Evolutionary conservation across 1,139 yeast species (phyloP).

Genomic region (Lodderomyces elongisporus): DNA sequence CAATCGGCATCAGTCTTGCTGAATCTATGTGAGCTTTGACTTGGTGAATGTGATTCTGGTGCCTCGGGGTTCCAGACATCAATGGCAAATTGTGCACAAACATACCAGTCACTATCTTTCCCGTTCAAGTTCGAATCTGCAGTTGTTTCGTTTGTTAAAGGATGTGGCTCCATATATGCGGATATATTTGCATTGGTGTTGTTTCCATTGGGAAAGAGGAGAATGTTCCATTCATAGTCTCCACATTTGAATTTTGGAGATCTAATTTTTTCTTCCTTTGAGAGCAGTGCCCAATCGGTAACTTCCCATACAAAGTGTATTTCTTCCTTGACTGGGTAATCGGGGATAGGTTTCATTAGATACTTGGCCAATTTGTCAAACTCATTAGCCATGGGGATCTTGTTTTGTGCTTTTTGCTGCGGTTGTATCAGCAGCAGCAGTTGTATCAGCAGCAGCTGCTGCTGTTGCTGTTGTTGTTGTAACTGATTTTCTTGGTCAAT

Average conservation of each 20-base stretch:
- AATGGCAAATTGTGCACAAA: conserved; percentile 87
- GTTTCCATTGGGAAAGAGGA: conserved; percentile 76
- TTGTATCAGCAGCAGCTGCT: not conserved
- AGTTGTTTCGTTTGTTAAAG: conserved; percentile 27
- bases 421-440: conserved; percentile 1
- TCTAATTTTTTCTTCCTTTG: conserved; percentile 49
- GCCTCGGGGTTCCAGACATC: conserved; percentile 79
- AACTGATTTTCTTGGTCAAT: not conserved
- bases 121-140: too few relatives aligned
- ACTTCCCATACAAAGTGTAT: conserved; percentile 70
- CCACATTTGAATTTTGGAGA: conserved; percentile 58
- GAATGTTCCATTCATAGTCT: conserved; percentile 65
- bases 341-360: conserved; percentile 40
- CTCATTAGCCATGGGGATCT: conserved; percentile 27
- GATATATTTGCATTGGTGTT: conserved; percentile 47
- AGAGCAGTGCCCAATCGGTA: conserved; percentile 48
- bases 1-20: conserved; percentile 77
- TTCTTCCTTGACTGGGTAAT: conserved; percentile 38
- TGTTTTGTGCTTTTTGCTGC: conserved; percentile 2
- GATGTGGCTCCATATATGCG: conserved; percentile 60
- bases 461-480: not conserved
- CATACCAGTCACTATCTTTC: conserved; percentile 61
- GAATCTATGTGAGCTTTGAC: conserved; percentile 78
- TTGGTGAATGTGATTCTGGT: conserved; percentile 56
- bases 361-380: conserved; percentile 24